Percentiles rank a stretch among this genome's conserved stretches.
phyloP scores from a whole-genome alignment of 345 rosid genomes.

The Dovyalis caffra region DNA sequence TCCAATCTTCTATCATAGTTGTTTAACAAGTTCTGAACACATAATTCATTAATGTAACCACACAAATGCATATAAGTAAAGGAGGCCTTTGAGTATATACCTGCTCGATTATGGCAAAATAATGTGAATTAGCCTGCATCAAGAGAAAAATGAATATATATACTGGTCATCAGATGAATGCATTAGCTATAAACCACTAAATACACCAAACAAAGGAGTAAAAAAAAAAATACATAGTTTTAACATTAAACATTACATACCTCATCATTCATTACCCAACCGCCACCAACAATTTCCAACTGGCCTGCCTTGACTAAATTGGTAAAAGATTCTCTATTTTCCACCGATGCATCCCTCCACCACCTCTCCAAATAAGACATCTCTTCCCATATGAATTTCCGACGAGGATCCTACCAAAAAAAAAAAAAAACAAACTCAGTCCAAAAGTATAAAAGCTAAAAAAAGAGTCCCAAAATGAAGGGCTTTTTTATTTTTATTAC shows the following conservation, averaged over 20 bases:
- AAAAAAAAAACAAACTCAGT: neutral
- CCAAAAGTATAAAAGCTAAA: too few relatives aligned
- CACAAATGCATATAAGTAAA: neutral
- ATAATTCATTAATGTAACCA: neutral
- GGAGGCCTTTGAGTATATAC: conserved; percentile 28
- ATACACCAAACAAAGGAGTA: neutral
- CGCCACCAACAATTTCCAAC: conserved; percentile 98
- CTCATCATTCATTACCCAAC: conserved; percentile 99
- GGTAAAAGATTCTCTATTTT: conserved; percentile 60
- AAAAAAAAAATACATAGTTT: too few relatives aligned
- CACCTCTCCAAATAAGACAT: conserved; percentile 97
- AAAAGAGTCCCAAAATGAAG: too few relatives aligned
- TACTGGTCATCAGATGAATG: conserved; percentile 2
- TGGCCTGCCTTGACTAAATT: conserved; percentile 84
- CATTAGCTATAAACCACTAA: neutral
- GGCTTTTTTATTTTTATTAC: conserved; percentile 26
- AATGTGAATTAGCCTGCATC: conserved; percentile 98
- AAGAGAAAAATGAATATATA: conserved; percentile 22
- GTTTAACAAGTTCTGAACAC: neutral
- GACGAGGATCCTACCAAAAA: conserved; percentile 60
- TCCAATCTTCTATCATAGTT: neutral
- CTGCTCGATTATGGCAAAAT: conserved; percentile 94
- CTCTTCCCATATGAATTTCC: conserved; percentile 99
- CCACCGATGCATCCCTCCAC: conserved; percentile 91
- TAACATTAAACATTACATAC: conserved; percentile 36